Evolutionary conservation across 306 rosid species (phyloP).

Genomic region (Pyrus communis): DNA sequence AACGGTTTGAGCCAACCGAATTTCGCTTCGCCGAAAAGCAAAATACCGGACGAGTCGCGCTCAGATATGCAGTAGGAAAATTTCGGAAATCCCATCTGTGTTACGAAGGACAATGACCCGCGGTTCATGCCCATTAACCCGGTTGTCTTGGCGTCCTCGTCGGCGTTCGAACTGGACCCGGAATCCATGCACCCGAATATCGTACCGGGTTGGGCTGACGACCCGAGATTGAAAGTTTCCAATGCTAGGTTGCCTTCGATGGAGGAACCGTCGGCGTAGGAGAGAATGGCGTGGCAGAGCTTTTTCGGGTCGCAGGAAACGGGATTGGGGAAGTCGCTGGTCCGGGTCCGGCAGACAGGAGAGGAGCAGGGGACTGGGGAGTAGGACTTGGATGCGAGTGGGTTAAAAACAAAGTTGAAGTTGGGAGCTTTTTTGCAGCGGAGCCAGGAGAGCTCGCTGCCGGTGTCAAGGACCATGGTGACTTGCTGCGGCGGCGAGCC

Average conservation of each 20-base stretch:
- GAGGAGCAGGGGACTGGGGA: constrained; percentile 54
- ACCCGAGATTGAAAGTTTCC: constrained; percentile 45
- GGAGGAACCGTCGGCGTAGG: constrained; percentile 71
- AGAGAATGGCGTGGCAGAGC: constrained; percentile 61
- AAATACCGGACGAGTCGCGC: constrained; percentile 49
- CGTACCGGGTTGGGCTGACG: constrained; percentile 36
- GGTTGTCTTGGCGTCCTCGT: constrained; percentile 69
- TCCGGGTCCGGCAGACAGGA: constrained; percentile 46
- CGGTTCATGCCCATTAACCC: constrained; percentile 88
- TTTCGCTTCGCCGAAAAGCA: constrained; percentile 53
- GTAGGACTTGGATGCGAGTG: constrained; percentile 50
- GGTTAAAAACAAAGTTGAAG: constrained; percentile 43
- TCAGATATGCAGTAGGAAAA: constrained; percentile 85
- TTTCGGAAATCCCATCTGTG: constrained; percentile 56
- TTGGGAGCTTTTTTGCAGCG: constrained; percentile 50
- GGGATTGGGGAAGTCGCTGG: constrained; percentile 61
- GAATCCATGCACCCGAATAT: constrained; percentile 80
- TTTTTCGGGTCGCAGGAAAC: constrained; percentile 54
- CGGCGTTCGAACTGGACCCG: constrained; percentile 59
- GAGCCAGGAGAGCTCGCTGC: constrained; percentile 89
- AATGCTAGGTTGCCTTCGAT: constrained; percentile 74
- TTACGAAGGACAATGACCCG: constrained; percentile 60
- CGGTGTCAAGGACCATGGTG: constrained; percentile 93
- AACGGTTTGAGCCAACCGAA: constrained; percentile 52
- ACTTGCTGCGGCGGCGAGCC: constrained; percentile 86